Evolutionary conservation across 2,329 filamentous ascomycete species (phyloP).

Genomic region (Alternaria novae-zelandiae): DNA sequence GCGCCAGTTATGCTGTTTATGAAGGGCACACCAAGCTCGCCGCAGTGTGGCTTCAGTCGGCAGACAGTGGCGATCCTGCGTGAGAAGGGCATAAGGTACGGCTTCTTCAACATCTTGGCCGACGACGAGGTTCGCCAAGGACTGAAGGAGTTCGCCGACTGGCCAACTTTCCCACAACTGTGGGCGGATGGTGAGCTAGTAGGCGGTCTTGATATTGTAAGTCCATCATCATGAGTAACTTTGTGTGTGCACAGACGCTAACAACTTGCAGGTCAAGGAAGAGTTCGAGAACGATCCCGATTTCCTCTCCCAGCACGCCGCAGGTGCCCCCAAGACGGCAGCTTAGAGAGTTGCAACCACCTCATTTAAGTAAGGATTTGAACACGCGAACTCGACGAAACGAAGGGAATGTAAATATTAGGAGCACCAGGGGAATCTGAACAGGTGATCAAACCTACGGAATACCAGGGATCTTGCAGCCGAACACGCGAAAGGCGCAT

Average conservation of each 20-base stretch:
- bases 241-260: constrained; percentile 16
- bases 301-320: constrained; percentile 77
- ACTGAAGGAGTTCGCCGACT: constrained; percentile 96
- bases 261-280: constrained; percentile 77
- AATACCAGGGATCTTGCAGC: not conserved
- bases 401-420: not conserved
- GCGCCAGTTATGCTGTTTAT: constrained; percentile 99
- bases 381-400: not conserved
- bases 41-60: constrained; percentile 91
- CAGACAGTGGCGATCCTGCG: constrained; percentile 86
- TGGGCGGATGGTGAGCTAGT: constrained; percentile 91
- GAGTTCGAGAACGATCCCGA: constrained; percentile 83
- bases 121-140: constrained; percentile 97
- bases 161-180: constrained; percentile 96
- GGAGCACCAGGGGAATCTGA: not conserved
- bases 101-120: constrained; percentile 98
- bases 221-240: constrained; percentile 45
- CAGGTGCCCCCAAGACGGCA: constrained; percentile 33
- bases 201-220: constrained; percentile 93
- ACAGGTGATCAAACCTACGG: not conserved
- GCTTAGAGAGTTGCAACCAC: not conserved
- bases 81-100: constrained; percentile 91
- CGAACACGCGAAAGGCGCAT: not conserved
- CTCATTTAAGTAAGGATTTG: not conserved
- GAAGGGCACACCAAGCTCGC: constrained; percentile 89